Base-by-base conservation (phyloP, 148 eudicot genomes). In the Fagopyrum tataricum region DNA sequence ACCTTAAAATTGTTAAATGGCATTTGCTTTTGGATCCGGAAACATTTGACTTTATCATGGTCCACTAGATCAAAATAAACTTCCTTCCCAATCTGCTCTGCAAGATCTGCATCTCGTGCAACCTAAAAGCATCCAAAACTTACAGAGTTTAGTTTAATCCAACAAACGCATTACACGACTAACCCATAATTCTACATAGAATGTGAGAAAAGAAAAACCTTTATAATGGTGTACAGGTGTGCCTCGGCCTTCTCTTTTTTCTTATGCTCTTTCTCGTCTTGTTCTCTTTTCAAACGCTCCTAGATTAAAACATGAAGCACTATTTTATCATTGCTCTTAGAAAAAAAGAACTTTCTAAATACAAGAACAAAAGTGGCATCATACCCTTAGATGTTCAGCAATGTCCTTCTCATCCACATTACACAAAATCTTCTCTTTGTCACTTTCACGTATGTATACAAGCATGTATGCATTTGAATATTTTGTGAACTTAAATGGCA, bases 401-500 rank as follows among this genome's bases (percentile, higher is more conserved):
- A 91, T 86, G 72, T 95, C 98, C 81, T 95, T 91, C 81, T 95
- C 98, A 73, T 95, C 98, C 80, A 94, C 97, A 72, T 90, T 79
- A 75, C 98, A 94, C 78, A 94, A 82, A 73, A 91, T 90, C 75
- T 91, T 91, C 41, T 95, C 98, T 78, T 87, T 91, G 83, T 95
- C 98, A 78, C 89, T 90, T 80, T 85, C 93, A 37, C 98, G 96
- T 78, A 95, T 90, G 75, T 95, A 95, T 14, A 95, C 98, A 80
- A 95, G 92, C 98, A 95, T 95, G 82, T 95, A 95, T 11, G 98
- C 98, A 81, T 95, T 95, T 69, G 98, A 95, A 78, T 89, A 94
- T 80, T 91, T 94, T 7, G 98, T 91, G 81, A 94, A 94, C 72
- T 91, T 94, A 64, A 95, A 91, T 26, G 98, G 97, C 39, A 96